These are phyloP conservation scores for Solanum hybrid DNA, from an alignment of 305 asterid species.

Conservation along the genomic window DNA sequence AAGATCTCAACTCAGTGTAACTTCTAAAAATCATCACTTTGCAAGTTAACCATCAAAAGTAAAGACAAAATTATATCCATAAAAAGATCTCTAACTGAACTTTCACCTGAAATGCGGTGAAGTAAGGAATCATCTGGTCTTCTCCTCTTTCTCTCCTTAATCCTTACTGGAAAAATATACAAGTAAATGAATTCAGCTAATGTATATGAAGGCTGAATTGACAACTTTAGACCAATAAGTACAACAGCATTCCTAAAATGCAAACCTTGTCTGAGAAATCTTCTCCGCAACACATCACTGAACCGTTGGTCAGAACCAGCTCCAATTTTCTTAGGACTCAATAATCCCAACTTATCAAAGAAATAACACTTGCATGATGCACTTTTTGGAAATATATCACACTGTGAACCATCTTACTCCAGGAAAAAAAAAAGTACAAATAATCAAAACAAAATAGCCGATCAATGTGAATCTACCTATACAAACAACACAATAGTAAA, in stretches of 20 bases:
- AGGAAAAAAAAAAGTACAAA: not conserved
- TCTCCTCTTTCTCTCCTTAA: slow-evolving; percentile 52
- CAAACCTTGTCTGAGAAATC: slow-evolving; percentile 92
- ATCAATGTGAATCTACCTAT: not conserved
- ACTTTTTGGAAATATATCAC: slow-evolving; percentile 60
- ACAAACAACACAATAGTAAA: not conserved
- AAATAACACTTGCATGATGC: slow-evolving; percentile 88
- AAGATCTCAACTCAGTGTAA: not conserved
- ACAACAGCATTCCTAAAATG: not conserved
- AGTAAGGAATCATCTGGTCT: slow-evolving; percentile 31
- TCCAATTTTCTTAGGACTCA: slow-evolving; percentile 22
- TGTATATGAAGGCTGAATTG: not conserved
- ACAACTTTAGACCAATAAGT: not conserved
- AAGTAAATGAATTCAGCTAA: not conserved
- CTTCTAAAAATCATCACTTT: not conserved
- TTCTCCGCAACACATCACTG: slow-evolving; percentile 64
- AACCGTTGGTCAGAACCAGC: slow-evolving; percentile 30
- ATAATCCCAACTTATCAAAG: slow-evolving; percentile 63
- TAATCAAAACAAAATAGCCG: not conserved
- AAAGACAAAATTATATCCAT: not conserved
- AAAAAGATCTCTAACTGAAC: not conserved
- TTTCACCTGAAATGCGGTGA: slow-evolving; percentile 42
- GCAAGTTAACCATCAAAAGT: not conserved
- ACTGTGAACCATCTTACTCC: slow-evolving; percentile 54
- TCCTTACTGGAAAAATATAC: slow-evolving; percentile 44